phyloP scores from a whole-genome alignment of 75 land plant species.

The Selaginella tamariscina region DNA sequence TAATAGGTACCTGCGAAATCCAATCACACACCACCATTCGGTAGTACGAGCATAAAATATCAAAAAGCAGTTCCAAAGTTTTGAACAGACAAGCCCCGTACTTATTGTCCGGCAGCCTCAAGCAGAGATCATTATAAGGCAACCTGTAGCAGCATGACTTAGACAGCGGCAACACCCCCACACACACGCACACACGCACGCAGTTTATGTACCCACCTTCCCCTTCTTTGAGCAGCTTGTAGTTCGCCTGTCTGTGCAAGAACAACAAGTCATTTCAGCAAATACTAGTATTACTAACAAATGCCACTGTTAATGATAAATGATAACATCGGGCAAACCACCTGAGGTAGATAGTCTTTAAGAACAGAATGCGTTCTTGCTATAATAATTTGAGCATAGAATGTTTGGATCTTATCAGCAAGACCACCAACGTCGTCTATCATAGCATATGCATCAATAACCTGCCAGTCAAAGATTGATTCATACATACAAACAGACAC shows the following conservation, averaged over 20 bases:
- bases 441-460: slow-evolving; percentile 85
- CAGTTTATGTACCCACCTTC: slow-evolving; percentile 1
- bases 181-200: too few species aligned
- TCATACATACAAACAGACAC: neutral
- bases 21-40: slow-evolving; percentile 65
- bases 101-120: slow-evolving; percentile 75
- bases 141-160: slow-evolving; percentile 68
- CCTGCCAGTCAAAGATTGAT: slow-evolving; percentile 35
- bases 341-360: slow-evolving; percentile 63
- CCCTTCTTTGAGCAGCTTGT: slow-evolving; percentile 5
- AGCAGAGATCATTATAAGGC: slow-evolving; percentile 89
- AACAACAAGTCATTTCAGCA: neutral
- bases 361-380: slow-evolving; percentile 70
- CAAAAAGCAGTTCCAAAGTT: slow-evolving; percentile 63
- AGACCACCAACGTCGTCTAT: slow-evolving; percentile 80
- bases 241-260: neutral
- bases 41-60: slow-evolving; percentile 73
- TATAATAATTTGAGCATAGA: slow-evolving; percentile 73
- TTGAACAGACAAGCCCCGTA: slow-evolving; percentile 58
- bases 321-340: slow-evolving; percentile 15
- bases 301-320: too few species aligned
- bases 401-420: slow-evolving; percentile 85
- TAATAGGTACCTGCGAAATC: slow-evolving; percentile 34
- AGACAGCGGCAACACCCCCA: too few species aligned
- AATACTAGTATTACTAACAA: too few species aligned